Conservation (phyloP, 371 early-diverging fungal species). For the Phascolomyces articulosus region DNA sequence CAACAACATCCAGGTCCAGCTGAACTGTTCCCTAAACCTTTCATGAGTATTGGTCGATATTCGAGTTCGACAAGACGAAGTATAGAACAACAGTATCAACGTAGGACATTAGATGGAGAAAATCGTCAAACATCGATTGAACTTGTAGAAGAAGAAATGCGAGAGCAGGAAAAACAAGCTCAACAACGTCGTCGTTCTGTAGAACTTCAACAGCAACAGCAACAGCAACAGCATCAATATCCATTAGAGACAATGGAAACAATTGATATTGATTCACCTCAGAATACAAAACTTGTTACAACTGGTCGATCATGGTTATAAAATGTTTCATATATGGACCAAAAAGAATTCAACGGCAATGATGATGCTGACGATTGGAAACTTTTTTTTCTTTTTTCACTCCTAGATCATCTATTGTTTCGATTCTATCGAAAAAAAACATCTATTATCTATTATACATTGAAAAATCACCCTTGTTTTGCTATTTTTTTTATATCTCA, state of each 20-base stretch:
- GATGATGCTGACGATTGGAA: too few species aligned
- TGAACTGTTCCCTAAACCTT: not conserved
- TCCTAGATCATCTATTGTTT: too few species aligned
- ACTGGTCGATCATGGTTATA: not conserved
- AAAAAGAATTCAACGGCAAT: too few species aligned
- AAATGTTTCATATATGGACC: too few species aligned
- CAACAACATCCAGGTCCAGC: conserved; percentile 13
- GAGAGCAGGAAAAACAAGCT: not conserved
- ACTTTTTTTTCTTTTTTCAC: too few species aligned
- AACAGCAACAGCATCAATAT: not conserved
- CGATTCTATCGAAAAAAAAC: too few species aligned
- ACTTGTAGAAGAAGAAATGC: conserved; percentile 1
- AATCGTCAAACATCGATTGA: not conserved
- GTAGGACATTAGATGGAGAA: not conserved
- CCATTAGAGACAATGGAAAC: not conserved
- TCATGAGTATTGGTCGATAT: not conserved
- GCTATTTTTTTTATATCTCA: too few species aligned
- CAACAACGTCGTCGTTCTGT: too few species aligned
- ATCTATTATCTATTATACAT: too few species aligned
- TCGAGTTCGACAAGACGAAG: not conserved
- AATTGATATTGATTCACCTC: not conserved
- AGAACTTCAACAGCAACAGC: too few species aligned
- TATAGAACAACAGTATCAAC: conserved; percentile 1
- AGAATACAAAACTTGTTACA: not conserved
- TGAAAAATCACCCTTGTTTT: too few species aligned